phyloP scores from a whole-genome alignment of 164 flowering plant species.

The Vitis cinerea region DNA sequence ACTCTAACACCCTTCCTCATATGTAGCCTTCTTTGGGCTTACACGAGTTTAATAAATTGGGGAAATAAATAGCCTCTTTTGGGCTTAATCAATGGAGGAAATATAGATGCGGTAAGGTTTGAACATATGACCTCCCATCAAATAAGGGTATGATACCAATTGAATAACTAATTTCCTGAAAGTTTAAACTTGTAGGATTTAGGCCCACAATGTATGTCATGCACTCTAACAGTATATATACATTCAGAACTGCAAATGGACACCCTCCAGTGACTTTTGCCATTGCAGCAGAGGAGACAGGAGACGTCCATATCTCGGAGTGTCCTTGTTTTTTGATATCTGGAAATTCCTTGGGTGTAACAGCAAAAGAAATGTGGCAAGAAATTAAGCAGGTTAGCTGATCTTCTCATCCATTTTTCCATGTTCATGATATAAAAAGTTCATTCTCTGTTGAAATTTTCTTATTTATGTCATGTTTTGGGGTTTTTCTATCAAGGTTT shows the following conservation, averaged over 20 bases:
- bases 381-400: slow-evolving; percentile 63
- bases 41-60: background rate
- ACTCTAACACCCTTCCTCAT: too few species aligned
- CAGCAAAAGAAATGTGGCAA: slow-evolving; percentile 85
- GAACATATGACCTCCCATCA: too few species aligned
- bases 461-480: too few species aligned
- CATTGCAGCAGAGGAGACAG: slow-evolving; percentile 71
- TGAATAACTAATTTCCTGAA: too few species aligned
- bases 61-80: too few species aligned
- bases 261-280: slow-evolving; percentile 75
- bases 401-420: background rate
- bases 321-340: slow-evolving; percentile 72
- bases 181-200: too few species aligned
- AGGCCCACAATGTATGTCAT: too few species aligned
- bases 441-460: too few species aligned
- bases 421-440: background rate
- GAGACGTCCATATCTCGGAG: slow-evolving; percentile 60
- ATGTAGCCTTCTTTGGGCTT: background rate
- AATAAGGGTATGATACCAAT: too few species aligned
- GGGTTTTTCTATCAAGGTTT: too few species aligned
- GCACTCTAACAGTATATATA: background rate
- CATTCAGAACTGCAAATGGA: slow-evolving; percentile 67
- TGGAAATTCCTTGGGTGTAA: slow-evolving; percentile 55
- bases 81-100: too few species aligned
- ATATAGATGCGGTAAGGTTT: background rate